Conservation (phyloP, 192 early-diverging fungal species). For the Irineochytrium annulatum region DNA sequence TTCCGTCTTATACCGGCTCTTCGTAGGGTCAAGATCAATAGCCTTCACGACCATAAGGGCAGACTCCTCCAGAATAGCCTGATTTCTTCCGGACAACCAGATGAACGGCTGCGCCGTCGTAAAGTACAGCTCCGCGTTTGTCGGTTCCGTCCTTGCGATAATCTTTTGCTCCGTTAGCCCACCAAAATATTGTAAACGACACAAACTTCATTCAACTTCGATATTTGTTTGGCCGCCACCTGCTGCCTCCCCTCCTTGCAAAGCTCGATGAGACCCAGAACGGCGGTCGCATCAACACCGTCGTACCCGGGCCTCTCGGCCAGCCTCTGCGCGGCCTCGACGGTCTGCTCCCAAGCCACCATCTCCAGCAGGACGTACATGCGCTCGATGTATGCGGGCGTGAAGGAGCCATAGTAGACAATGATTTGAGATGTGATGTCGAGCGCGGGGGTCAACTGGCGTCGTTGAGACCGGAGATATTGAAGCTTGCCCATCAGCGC, state of each 20-base stretch:
- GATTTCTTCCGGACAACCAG: constrained; percentile 32
- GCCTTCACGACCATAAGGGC: constrained; percentile 26
- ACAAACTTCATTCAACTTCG: constrained; percentile 19
- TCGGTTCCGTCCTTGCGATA: constrained; percentile 34
- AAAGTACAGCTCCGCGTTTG: constrained; percentile 31
- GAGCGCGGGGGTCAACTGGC: constrained; percentile 35
- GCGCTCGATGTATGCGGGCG: constrained; percentile 50
- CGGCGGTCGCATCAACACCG: constrained; percentile 39
- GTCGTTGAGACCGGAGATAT: constrained; percentile 27
- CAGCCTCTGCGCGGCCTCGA: constrained; percentile 44
- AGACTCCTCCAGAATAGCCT: constrained; percentile 40
- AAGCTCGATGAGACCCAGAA: constrained; percentile 33
- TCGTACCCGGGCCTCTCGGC: constrained; percentile 28
- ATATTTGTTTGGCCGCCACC: constrained; percentile 31
- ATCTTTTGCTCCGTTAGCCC: too few species aligned
- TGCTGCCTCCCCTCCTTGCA: constrained; percentile 35
- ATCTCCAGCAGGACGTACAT: constrained; percentile 46
- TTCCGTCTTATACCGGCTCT: constrained; percentile 33
- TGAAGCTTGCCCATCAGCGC: constrained; percentile 38
- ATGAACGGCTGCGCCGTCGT: constrained; percentile 31
- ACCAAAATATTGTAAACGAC: neutral
- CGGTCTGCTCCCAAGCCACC: constrained; percentile 42
- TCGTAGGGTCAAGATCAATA: constrained; percentile 24
- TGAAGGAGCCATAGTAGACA: constrained; percentile 39
- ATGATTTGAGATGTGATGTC: constrained; percentile 48